Evolutionary conservation across 108 stramenopile genomes (phyloP), one percentile per base, ranked within the genome.

Genomic region (Cyclotella cryptica): DNA sequence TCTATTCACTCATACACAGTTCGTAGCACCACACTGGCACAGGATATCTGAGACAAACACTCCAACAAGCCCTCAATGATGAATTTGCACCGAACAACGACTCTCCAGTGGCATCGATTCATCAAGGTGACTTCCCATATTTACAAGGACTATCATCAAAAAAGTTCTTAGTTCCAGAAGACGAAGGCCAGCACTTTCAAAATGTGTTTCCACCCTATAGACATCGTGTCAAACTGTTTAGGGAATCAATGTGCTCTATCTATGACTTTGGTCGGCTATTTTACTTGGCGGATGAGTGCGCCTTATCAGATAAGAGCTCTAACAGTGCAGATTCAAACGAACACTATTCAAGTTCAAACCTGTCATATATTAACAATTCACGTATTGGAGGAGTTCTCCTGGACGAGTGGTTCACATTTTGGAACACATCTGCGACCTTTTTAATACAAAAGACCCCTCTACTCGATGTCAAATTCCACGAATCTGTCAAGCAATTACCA

Each of bases 181-280:
- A 77, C 2, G 76, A 77, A 43, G 76, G 76, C 30, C 76, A 77
- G 26, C 76, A 77, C 52, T 63, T 69, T 19, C 76, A 77, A 69
- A 70, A 47, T 26, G 43, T 77, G 3, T 77, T 59, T 52, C 76
- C 76, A 54, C 41, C 68, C 0, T 77, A 52, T 30, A 13, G 30
- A 19, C 17, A 49, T 62, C 65, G 76, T 3, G 1, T 4, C 1
- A 14, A 54, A 24, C 3, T 11, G 15, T 63, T 77, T 30, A 69
- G 40, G 11, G 41, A 60, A 28, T 24, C 39, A 11, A 29, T 42
- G 9, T 17, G 29, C 24, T 6, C 24, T 10, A 3, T 41, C 7
- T 18, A 13, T 27, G 11, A 61, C 29, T 19, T 28, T 0, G 58
- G 60, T 15, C 49, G 62, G 52, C 24, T 70, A 17, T 40, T 68